phyloP scores from a whole-genome alignment of 805 yeast genomes.

The Teunomyces cretensis region DNA sequence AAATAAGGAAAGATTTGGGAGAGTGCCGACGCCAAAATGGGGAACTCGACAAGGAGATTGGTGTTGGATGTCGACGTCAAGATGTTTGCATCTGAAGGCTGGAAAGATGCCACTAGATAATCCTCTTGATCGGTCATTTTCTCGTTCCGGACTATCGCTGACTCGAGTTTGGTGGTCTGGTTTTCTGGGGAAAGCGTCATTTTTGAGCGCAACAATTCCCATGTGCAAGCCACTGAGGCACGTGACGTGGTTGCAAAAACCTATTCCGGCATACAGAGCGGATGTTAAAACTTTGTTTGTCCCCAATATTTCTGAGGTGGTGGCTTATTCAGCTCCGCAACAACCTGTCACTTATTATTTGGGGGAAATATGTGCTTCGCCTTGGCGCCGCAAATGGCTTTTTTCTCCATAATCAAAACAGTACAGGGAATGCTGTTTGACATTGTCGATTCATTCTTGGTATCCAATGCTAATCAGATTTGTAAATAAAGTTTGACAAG shows the following conservation, averaged over 20 bases:
- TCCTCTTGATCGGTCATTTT: background rate
- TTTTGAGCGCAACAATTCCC: background rate
- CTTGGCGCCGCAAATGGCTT: too few relatives aligned
- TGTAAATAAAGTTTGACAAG: too few relatives aligned
- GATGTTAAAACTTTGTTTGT: too few relatives aligned
- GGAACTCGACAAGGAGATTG: constrained; percentile 41
- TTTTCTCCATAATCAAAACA: too few relatives aligned
- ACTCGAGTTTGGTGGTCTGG: background rate
- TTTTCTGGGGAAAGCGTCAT: constrained; percentile 3
- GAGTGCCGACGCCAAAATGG: constrained; percentile 46
- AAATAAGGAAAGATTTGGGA: constrained; percentile 49
- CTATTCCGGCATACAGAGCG: background rate
- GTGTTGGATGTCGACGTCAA: constrained; percentile 28
- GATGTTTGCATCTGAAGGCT: constrained; percentile 38
- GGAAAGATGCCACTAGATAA: constrained; percentile 26
- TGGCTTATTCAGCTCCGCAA: background rate
- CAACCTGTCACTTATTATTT: background rate
- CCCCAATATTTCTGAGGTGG: too few relatives aligned
- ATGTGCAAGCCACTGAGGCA: background rate
- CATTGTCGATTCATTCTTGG: too few relatives aligned
- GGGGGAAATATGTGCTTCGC: too few relatives aligned
- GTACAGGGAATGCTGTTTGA: too few relatives aligned
- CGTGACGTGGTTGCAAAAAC: constrained; percentile 1
- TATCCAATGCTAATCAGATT: too few relatives aligned
- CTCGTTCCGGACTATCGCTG: background rate